These are phyloP conservation scores for Cryptococcus sp. DNA, from an alignment of 1,284 basidiomycete genomes.

Conservation along the genomic window DNA sequence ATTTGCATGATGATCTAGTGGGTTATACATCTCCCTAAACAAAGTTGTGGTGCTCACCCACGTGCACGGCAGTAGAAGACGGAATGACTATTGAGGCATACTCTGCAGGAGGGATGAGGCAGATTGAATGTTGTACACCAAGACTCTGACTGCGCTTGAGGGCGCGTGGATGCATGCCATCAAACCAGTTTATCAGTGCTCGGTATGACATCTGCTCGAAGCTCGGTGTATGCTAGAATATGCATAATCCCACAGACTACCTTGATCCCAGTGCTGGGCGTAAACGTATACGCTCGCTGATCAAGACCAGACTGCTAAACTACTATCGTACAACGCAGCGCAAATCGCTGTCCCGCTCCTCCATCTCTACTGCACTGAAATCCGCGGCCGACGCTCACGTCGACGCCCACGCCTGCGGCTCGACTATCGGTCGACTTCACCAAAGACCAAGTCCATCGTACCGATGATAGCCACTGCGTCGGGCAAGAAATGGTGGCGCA, in stretches of 20 bases:
- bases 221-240: too few relatives aligned
- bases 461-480: slow-evolving; percentile 92
- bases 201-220: too few relatives aligned
- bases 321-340: slow-evolving; percentile 13
- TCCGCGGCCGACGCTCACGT: background rate
- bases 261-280: background rate
- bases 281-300: background rate
- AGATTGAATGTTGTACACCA: too few relatives aligned
- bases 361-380: background rate
- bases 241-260: too few relatives aligned
- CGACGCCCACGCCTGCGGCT: slow-evolving; percentile 1
- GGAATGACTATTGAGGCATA: background rate
- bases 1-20: slow-evolving; percentile 11
- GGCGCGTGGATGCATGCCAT: too few relatives aligned
- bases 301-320: background rate
- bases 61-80: background rate
- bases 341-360: background rate
- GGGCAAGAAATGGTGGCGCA: slow-evolving; percentile 76
- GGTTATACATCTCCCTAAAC: background rate
- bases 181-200: too few relatives aligned
- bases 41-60: background rate
- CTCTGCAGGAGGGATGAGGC: too few relatives aligned
- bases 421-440: slow-evolving; percentile 60
- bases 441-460: slow-evolving; percentile 82
- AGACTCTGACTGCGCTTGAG: too few relatives aligned